Conservation (phyloP, 2,329 filamentous ascomycete genomes). For the Aspergillus alliaceus region DNA sequence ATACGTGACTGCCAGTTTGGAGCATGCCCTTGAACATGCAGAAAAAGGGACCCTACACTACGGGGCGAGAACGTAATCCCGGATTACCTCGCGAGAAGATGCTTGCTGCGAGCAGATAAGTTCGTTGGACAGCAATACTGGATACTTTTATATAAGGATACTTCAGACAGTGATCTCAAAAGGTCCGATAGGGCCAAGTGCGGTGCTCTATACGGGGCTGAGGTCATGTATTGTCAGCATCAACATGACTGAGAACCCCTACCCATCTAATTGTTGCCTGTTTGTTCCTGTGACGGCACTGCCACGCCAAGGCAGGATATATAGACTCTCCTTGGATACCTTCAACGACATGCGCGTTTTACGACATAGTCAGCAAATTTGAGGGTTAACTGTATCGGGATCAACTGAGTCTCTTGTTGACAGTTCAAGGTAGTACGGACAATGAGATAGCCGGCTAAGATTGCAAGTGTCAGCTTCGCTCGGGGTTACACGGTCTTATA, state of each 20-base stretch:
- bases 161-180: background rate
- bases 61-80: background rate
- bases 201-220: background rate
- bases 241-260: background rate
- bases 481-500: background rate
- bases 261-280: background rate
- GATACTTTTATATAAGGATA: background rate
- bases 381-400: background rate
- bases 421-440: background rate
- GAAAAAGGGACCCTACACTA: conserved; percentile 46
- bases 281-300: background rate
- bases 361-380: background rate
- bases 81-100: background rate
- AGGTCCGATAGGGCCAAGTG: background rate
- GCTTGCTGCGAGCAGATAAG: background rate
- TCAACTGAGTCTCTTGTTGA: background rate
- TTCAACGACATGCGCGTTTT: background rate
- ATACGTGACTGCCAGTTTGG: conserved; percentile 47
- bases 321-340: background rate
- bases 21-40: conserved; percentile 51
- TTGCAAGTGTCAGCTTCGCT: background rate
- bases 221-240: background rate
- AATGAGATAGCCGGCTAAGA: background rate
- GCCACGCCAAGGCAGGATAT: background rate
- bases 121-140: too few relatives aligned